Evolutionary conservation across 129 eudicot genomes (phyloP), one percentile per base, ranked within the genome.

Genomic region (Flaveria linearis): DNA sequence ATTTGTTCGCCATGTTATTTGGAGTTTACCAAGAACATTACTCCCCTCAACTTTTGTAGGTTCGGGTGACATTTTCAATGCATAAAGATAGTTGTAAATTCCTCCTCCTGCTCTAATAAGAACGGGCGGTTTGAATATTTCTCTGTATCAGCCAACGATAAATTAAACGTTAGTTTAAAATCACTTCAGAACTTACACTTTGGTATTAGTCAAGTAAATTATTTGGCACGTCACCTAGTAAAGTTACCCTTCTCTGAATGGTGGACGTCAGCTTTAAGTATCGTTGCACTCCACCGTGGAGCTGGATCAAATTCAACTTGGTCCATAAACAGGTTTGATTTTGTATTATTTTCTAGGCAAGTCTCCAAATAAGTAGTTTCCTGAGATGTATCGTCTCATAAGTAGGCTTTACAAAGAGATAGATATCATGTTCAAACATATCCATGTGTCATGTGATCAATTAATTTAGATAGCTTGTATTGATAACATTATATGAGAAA

Each of bases 281-380:
- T 69, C 33, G 88, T 85, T 28, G 92, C 98, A 76, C 56, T 82
- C 98, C 98, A 94, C 58, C 82, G 76, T 71, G 84, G 93, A 66
- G 97, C 91, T n/a, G 97, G 97, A 82, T 91, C 97, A 78, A 94
- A 94, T 43, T 94, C 97, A 57, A 94, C 98, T 94, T 94, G 98
- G 77, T 94, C 98, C 98, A 91, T 91, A 49, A 76, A 94, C 11
- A 94, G 93, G 80, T 87, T 87, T 74, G 93, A 80, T 85, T 94
- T 94, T 14, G 97, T 94, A 74, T 91, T 92, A 75, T 94, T 94
- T 76, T 94, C 98, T 52, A 94, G 85, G 78, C 98, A 91, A 53
- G 98, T 96, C 92, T 94, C 98, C 86, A 94, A 71, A 79, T 82
- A 94, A 11, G 97, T 94, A 61, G 82, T 85, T 18, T 94, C 98